Conservation (phyloP, 164 flowering plant genomes). For the Tinospora cordifolia region DNA sequence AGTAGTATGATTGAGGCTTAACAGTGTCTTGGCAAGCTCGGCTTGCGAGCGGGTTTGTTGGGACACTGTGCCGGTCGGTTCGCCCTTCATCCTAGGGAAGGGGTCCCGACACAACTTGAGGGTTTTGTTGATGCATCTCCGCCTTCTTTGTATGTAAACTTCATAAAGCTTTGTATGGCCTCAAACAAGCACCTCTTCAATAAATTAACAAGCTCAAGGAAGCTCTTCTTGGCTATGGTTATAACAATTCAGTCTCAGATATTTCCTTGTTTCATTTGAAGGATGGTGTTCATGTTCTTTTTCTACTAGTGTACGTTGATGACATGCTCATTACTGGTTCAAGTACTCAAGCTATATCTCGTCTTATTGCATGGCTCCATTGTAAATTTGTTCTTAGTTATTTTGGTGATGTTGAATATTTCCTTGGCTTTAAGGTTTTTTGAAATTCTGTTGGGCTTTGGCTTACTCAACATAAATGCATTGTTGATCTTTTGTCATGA, state of each 20-base stretch:
- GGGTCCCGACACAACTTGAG: background rate
- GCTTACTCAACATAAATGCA: background rate
- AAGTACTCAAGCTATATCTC: background rate
- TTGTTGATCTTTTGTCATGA: background rate
- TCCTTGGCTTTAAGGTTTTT: background rate
- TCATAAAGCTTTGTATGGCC: background rate
- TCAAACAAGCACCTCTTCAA: background rate
- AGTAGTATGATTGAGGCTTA: too few relatives aligned
- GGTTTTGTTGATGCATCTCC: background rate
- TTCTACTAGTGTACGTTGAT: background rate
- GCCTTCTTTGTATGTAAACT: background rate
- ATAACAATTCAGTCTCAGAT: background rate
- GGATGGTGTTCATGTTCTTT: too few relatives aligned
- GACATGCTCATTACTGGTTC: background rate
- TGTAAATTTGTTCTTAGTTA: background rate
- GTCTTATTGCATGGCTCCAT: background rate
- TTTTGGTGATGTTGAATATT: background rate
- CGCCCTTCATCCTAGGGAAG: too few relatives aligned
- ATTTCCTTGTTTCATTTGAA: background rate
- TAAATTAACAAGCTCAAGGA: background rate
- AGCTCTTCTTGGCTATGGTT: background rate
- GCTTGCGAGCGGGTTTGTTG: too few relatives aligned
- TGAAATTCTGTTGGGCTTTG: background rate
- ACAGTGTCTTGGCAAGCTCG: too few relatives aligned
- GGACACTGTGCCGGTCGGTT: too few relatives aligned